These are phyloP conservation scores for Botryosphaeria agaves DNA, from an alignment of 2,329 filamentous ascomycete species.

Conservation along the genomic window DNA sequence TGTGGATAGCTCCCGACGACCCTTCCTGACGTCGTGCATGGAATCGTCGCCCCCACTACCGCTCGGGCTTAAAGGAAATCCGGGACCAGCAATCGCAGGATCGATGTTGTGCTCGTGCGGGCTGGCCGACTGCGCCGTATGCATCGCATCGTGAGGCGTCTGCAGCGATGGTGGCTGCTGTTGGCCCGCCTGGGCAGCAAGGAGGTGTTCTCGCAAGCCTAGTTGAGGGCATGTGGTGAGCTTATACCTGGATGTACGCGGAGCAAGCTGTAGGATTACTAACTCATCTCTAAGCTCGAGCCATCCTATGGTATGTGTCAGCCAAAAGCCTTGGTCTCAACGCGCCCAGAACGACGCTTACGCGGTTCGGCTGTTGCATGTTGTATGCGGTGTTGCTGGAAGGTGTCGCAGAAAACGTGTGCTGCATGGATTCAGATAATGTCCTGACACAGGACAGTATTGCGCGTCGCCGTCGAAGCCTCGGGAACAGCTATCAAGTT, in stretches of 20 bases:
- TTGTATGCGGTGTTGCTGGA: no score
- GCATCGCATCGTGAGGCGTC: slow-evolving; percentile 18
- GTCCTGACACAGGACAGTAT: no score
- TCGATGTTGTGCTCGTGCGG: slow-evolving; percentile 38
- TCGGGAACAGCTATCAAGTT: no score
- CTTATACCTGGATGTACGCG: neutral
- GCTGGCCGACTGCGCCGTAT: slow-evolving; percentile 21
- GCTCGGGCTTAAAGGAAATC: slow-evolving; percentile 28
- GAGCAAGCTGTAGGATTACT: neutral
- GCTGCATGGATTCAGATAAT: no score
- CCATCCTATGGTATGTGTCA: neutral
- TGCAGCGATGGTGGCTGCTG: slow-evolving; percentile 17
- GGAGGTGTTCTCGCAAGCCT: slow-evolving; percentile 47
- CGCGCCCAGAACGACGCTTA: neutral
- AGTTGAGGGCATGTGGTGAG: slow-evolving; percentile 1
- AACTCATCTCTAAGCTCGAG: neutral
- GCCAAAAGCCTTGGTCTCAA: neutral
- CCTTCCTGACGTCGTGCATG: slow-evolving; percentile 46
- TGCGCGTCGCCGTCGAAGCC: no score
- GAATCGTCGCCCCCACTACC: slow-evolving; percentile 28
- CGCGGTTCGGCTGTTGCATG: neutral
- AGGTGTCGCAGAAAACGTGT: no score
- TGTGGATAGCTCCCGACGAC: slow-evolving; percentile 80
- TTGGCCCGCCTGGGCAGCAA: slow-evolving; percentile 33
- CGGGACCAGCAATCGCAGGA: slow-evolving; percentile 37